A percentile compares a stretch with the other conserved stretches of the same genome.
phyloP scores from a whole-genome alignment of 2,329 filamentous ascomycete genomes.

The Cyphellophora europaea region DNA sequence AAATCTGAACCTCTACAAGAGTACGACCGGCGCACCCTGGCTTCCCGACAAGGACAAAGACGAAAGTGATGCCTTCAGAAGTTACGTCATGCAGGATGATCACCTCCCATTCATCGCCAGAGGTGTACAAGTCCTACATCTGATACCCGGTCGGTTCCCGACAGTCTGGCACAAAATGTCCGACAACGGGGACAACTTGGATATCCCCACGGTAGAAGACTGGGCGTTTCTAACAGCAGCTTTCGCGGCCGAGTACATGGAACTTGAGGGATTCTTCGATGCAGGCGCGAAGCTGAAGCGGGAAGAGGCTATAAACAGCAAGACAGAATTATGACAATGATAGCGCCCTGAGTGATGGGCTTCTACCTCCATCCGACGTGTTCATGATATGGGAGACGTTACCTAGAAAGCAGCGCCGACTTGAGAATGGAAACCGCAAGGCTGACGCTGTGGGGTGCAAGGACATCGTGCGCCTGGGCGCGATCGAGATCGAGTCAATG shows the following conservation, averaged over 20 bases:
- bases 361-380: too few species aligned
- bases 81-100: constrained; percentile 64
- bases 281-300: constrained; percentile 12
- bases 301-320: constrained; percentile 15
- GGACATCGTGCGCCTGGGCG: too few species aligned
- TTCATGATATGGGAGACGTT: too few species aligned
- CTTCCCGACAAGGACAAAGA: constrained; percentile 19
- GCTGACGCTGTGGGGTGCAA: too few species aligned
- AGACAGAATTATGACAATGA: constrained; percentile 22
- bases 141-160: constrained; percentile 81
- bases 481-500: too few species aligned
- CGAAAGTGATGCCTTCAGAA: constrained; percentile 35
- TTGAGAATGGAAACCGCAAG: too few species aligned
- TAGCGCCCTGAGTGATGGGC: too few species aligned
- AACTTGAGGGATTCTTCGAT: constrained; percentile 53
- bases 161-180: constrained; percentile 74
- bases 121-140: constrained; percentile 79
- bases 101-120: constrained; percentile 82
- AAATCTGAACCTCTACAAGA: constrained; percentile 55
- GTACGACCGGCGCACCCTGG: constrained; percentile 31
- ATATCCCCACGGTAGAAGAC: constrained; percentile 69
- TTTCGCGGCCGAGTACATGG: constrained; percentile 89
- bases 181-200: constrained; percentile 77
- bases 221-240: constrained; percentile 78
- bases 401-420: too few species aligned